These are phyloP conservation scores for Pyrenopolyporus hunteri DNA, from an alignment of 495 filamentous ascomycete genomes.

Conservation along the genomic window DNA sequence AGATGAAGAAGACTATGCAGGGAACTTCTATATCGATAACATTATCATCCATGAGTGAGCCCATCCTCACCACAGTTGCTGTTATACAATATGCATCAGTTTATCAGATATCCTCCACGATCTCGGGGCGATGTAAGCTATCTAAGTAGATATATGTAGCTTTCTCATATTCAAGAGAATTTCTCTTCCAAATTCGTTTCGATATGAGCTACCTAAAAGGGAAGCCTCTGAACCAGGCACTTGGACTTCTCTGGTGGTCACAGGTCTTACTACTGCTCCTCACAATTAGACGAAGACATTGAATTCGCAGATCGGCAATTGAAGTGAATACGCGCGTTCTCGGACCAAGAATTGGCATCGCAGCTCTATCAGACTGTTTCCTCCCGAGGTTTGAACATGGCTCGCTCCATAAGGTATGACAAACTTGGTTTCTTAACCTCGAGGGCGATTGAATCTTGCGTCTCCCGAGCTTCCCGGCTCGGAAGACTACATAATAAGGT, in stretches of 20 bases:
- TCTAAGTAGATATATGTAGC: not conserved
- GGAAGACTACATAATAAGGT: too few species aligned
- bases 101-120: not conserved
- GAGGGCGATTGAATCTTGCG: too few species aligned
- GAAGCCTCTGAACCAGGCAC: slow-evolving; percentile 4
- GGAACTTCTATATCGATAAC: slow-evolving; percentile 42
- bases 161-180: not conserved
- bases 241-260: not conserved
- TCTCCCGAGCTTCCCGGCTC: too few species aligned
- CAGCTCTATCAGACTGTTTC: too few species aligned
- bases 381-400: too few species aligned
- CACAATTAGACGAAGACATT: slow-evolving; percentile 4
- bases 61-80: slow-evolving; percentile 20
- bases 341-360: not conserved
- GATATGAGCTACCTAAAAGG: slow-evolving; percentile 14
- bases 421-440: too few species aligned
- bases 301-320: slow-evolving; percentile 13
- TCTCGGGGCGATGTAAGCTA: not conserved
- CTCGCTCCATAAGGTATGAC: too few species aligned
- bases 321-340: not conserved
- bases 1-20: slow-evolving; percentile 44
- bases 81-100: not conserved
- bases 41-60: slow-evolving; percentile 34
- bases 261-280: slow-evolving; percentile 21
- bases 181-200: slow-evolving; percentile 4